Evolutionary conservation across 257 asterid genomes (phyloP).

Genomic region (Penstemon davidsonii): DNA sequence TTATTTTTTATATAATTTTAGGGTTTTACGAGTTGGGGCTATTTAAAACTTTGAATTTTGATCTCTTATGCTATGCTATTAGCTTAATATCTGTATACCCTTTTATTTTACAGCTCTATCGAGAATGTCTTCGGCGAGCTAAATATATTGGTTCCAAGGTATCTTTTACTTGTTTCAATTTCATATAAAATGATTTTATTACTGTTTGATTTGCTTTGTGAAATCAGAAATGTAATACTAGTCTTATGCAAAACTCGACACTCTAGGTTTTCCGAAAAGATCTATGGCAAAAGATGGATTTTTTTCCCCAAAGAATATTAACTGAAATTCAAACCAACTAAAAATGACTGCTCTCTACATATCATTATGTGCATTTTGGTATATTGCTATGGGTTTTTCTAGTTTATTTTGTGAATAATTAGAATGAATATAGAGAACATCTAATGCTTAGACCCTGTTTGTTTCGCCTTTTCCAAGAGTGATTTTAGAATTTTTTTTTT

Average conservation of each 20-base stretch:
- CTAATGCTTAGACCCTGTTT: too few relatives aligned
- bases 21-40: constrained; percentile 12
- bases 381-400: too few relatives aligned
- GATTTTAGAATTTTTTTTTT: too few relatives aligned
- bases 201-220: neutral
- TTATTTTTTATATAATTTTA: neutral
- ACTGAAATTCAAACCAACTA: neutral
- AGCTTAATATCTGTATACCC: neutral
- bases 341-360: too few relatives aligned
- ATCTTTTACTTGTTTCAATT: constrained; percentile 6
- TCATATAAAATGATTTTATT: neutral
- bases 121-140: constrained; percentile 91
- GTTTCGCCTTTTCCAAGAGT: too few relatives aligned
- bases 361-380: too few relatives aligned
- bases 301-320: neutral
- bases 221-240: too few relatives aligned
- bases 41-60: neutral
- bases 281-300: neutral
- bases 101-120: constrained; percentile 66
- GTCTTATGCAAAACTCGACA: too few relatives aligned
- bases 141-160: constrained; percentile 87
- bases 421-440: too few relatives aligned
- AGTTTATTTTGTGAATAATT: too few relatives aligned
- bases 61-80: neutral
- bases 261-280: neutral